Percentiles rank a stretch among this genome's conserved stretches.
Evolutionary conservation across 495 filamentous ascomycete species (phyloP).

Genomic region (Penicillium dipodomyicola): DNA sequence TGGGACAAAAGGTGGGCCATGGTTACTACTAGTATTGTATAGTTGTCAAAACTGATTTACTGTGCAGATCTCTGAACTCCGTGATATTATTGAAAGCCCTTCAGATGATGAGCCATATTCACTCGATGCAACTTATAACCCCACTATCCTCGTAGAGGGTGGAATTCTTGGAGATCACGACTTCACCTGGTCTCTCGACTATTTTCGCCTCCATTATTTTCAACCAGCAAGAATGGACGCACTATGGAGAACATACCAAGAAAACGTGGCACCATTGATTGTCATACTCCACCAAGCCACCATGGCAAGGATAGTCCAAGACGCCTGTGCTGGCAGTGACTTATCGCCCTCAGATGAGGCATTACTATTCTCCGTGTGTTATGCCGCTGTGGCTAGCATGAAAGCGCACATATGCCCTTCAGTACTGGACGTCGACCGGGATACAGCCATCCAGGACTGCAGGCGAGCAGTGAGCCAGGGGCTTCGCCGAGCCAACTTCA

Average conservation of each 20-base stretch:
- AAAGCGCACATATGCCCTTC: conserved; percentile 28
- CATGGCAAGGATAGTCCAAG: conserved; percentile 36
- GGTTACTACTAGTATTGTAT: neutral
- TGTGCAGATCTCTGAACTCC: conserved; percentile 51
- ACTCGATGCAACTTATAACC: neutral
- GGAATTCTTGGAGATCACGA: neutral
- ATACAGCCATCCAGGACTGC: conserved; percentile 53
- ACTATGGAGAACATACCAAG: conserved; percentile 60
- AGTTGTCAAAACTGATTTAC: neutral
- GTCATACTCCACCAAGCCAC: conserved; percentile 60
- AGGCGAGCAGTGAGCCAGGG: conserved; percentile 67
- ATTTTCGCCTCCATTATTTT: conserved; percentile 26
- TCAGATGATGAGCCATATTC: conserved; percentile 44
- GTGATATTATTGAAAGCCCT: conserved; percentile 49
- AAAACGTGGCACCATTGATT: conserved; percentile 62
- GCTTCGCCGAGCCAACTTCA: conserved; percentile 61
- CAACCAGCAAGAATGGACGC: conserved; percentile 55
- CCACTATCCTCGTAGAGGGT: neutral
- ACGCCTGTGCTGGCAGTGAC: conserved; percentile 39
- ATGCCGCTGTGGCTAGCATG: conserved; percentile 65
- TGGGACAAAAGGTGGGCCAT: conserved; percentile 63
- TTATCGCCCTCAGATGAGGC: conserved; percentile 52
- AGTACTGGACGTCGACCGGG: conserved; percentile 9
- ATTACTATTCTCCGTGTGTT: conserved; percentile 70
- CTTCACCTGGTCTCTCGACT: conserved; percentile 4